These are phyloP conservation scores for Croton laevigatus DNA, from an alignment of 441 rosid species.

Conservation along the genomic window DNA sequence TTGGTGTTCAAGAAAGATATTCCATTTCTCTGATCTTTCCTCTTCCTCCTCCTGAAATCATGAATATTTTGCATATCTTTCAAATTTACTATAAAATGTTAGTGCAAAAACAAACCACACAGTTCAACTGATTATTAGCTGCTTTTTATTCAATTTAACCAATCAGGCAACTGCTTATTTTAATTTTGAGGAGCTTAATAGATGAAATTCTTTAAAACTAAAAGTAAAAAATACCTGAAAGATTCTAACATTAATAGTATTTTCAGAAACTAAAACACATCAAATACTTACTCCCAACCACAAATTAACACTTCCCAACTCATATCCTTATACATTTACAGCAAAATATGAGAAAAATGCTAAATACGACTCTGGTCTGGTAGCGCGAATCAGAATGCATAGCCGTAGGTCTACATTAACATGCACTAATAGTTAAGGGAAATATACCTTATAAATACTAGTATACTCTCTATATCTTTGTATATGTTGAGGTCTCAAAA, in stretches of 20 bases:
- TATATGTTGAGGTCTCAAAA: conserved; percentile 93
- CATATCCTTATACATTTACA: neutral
- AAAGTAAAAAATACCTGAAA: too few species aligned
- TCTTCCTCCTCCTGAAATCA: conserved; percentile 90
- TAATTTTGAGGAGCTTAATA: too few species aligned
- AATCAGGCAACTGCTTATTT: too few species aligned
- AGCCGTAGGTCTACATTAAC: too few species aligned
- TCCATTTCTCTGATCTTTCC: conserved; percentile 96
- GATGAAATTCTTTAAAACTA: too few species aligned
- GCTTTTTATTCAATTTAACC: too few species aligned
- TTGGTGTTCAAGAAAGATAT: conserved; percentile 62
- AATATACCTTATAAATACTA: conserved; percentile 77
- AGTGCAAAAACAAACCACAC: neutral
- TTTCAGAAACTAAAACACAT: neutral
- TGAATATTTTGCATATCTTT: conserved; percentile 1
- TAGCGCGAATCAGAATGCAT: neutral
- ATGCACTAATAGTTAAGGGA: too few species aligned
- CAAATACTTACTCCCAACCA: neutral
- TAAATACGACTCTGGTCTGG: neutral
- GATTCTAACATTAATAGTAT: neutral
- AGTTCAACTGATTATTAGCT: too few species aligned
- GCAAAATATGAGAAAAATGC: neutral
- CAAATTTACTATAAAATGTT: neutral
- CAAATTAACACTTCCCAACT: neutral
- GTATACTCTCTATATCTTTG: conserved; percentile 88